These are phyloP conservation scores for Triticum urartu DNA, from an alignment of 176 grass and related monocot genomes.

Conservation along the genomic window DNA sequence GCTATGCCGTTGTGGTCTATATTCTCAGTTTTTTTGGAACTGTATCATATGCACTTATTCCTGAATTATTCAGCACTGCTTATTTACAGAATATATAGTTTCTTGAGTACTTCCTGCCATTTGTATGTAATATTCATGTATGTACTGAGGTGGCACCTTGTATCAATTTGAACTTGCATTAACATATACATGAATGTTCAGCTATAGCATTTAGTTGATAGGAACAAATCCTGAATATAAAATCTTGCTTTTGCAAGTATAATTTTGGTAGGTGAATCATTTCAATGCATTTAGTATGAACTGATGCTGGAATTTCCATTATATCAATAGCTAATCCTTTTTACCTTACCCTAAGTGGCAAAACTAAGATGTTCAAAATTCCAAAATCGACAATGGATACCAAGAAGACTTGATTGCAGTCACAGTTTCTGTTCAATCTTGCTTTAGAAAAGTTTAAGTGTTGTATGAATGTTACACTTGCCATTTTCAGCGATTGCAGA, in stretches of 20 bases:
- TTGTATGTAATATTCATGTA: not conserved
- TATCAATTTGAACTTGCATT: not conserved
- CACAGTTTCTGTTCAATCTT: not conserved
- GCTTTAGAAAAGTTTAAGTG: not conserved
- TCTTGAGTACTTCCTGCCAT: not conserved
- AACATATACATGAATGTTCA: too few relatives aligned
- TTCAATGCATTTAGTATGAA: constrained; percentile 14
- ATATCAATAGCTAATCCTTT: not conserved
- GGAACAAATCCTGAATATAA: not conserved
- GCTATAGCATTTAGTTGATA: not conserved
- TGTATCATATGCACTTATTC: not conserved
- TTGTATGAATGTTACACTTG: not conserved
- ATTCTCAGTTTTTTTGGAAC: not conserved
- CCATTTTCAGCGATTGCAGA: not conserved
- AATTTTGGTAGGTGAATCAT: not conserved
- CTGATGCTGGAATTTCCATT: not conserved
- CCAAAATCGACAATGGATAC: not conserved
- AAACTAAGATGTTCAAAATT: not conserved
- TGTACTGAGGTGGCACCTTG: not conserved
- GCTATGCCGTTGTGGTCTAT: not conserved
- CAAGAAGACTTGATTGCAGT: not conserved
- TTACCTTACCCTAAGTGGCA: not conserved
- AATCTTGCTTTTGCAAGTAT: not conserved
- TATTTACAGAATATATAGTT: not conserved
- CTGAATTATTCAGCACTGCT: not conserved